phyloP scores from a whole-genome alignment of 2,329 filamentous ascomycete genomes.

The Penicillium paneum region DNA sequence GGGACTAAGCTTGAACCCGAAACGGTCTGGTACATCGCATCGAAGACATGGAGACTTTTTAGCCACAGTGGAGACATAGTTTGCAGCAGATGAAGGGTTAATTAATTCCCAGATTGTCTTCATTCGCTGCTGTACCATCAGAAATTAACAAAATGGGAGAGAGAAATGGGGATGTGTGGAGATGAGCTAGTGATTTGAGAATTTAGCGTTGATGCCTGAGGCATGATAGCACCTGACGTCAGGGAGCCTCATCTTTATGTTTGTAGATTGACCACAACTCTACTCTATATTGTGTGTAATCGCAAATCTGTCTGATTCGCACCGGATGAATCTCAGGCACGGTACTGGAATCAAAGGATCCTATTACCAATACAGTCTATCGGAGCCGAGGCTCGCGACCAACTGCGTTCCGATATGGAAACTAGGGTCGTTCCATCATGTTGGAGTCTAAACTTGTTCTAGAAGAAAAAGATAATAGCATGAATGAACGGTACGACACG shows the following conservation, averaged over 20 bases:
- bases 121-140: not conserved
- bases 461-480: not conserved
- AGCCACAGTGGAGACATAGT: not conserved
- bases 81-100: not conserved
- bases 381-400: not conserved
- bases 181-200: not conserved
- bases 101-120: not conserved
- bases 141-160: not conserved
- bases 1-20: not conserved
- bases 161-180: not conserved
- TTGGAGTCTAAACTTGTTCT: not conserved
- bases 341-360: not conserved
- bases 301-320: not conserved
- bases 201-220: slow-evolving; percentile 6
- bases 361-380: not conserved
- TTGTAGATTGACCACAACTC: not conserved
- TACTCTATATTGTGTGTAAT: not conserved
- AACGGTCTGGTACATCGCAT: not conserved
- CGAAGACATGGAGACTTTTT: not conserved
- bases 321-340: too few relatives aligned
- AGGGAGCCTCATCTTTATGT: slow-evolving; percentile 5
- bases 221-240: slow-evolving; percentile 16
- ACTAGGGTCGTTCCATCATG: not conserved
- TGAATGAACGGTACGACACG: not conserved
- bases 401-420: not conserved